phyloP scores from a whole-genome alignment of 2,329 filamentous ascomycete genomes.

The Diaporthe capsici region DNA sequence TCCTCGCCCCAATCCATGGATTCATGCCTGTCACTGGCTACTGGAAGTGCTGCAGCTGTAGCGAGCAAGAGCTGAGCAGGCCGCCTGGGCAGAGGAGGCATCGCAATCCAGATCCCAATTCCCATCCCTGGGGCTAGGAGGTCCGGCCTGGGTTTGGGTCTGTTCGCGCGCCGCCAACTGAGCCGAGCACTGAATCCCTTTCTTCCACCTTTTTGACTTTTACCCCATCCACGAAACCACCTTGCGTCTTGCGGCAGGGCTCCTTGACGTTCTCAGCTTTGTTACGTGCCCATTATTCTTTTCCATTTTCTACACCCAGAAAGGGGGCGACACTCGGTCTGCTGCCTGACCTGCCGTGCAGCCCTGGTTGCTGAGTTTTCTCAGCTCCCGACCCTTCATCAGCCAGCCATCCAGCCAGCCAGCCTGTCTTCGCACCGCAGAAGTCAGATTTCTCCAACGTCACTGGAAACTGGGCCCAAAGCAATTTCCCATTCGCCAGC shows the following conservation, averaged over 20 bases:
- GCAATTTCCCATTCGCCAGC: conserved; percentile 39
- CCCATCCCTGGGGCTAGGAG: conserved; percentile 27
- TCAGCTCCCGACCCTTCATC: conserved; percentile 26
- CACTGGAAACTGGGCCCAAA: conserved; percentile 19
- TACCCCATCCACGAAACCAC: conserved; percentile 33
- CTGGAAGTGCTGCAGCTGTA: conserved; percentile 9
- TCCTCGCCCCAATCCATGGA: conserved; percentile 7
- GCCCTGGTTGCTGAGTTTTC: conserved; percentile 27
- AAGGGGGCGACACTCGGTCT: conserved; percentile 15
- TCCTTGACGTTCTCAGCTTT: conserved; percentile 29
- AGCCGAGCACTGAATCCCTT: conserved; percentile 31
- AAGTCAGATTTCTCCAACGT: conserved; percentile 30
- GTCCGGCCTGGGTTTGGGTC: conserved; percentile 17
- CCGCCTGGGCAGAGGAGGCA: not conserved
- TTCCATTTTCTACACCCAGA: conserved; percentile 25
- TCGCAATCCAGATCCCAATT: conserved; percentile 27
- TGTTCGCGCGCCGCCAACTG: conserved; percentile 25
- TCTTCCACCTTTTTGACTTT: conserved; percentile 35
- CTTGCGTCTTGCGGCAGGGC: conserved; percentile 27
- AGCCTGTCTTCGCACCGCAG: conserved; percentile 19
- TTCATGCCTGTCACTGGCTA: conserved; percentile 13
- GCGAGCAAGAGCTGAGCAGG: conserved; percentile 1
- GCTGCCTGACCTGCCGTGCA: conserved; percentile 27
- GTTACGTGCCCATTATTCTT: conserved; percentile 31
- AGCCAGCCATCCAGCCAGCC: conserved; percentile 15